Conservation (phyloP, 2,329 filamentous ascomycete species). For the Myriosclerotinia scirpicola region DNA sequence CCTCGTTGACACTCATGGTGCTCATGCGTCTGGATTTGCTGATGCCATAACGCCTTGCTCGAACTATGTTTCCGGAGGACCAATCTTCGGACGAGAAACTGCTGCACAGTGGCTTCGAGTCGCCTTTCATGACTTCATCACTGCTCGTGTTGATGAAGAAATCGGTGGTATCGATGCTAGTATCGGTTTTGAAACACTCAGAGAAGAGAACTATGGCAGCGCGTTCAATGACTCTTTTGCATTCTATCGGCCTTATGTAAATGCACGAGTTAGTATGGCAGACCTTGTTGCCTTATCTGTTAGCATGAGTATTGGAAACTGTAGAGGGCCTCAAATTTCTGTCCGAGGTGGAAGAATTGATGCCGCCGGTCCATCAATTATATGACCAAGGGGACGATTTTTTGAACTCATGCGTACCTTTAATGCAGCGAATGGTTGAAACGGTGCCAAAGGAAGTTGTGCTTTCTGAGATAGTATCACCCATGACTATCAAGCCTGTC, state of each 20-base stretch:
- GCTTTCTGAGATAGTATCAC: constrained; percentile 52
- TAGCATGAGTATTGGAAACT: not conserved
- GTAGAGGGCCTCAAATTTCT: constrained; percentile 23
- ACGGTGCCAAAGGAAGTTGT: constrained; percentile 53
- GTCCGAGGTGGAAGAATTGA: constrained; percentile 34
- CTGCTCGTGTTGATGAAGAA: constrained; percentile 45
- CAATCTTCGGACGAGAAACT: constrained; percentile 50
- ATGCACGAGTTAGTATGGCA: constrained; percentile 26
- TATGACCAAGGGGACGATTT: constrained; percentile 47
- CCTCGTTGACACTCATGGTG: constrained; percentile 32
- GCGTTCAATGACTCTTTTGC: constrained; percentile 23
- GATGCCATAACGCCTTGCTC: constrained; percentile 57
- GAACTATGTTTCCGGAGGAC: constrained; percentile 51
- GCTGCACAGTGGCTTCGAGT: constrained; percentile 59
- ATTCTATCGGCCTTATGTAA: constrained; percentile 20
- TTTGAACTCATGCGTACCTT: constrained; percentile 48
- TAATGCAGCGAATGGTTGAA: constrained; percentile 61
- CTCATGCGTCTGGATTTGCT: constrained; percentile 46
- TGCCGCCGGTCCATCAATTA: constrained; percentile 42
- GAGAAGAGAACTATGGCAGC: constrained; percentile 51
- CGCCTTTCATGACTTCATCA: constrained; percentile 61
- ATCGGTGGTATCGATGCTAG: constrained; percentile 55
- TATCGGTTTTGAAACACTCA: constrained; percentile 27
- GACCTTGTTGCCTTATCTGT: constrained; percentile 30
- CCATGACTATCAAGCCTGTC: constrained; percentile 59